Evolutionary conservation across 768 basidiomycete genomes (phyloP).

Genomic region (Leucocoprinus birnbaumii): DNA sequence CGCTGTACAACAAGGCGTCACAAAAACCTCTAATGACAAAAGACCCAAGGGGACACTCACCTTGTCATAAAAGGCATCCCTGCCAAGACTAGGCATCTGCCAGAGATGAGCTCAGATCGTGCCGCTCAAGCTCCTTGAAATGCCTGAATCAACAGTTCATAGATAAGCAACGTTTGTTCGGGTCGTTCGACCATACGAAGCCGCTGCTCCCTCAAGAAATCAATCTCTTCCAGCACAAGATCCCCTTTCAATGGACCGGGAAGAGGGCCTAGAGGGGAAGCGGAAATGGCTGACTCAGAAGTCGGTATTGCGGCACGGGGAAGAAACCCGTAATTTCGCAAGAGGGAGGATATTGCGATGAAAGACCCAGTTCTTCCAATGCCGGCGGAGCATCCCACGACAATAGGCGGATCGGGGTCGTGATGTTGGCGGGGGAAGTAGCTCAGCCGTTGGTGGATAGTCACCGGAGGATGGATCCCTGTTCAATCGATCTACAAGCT

Average conservation of each 20-base stretch:
- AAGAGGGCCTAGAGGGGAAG: conserved; percentile 59
- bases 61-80: not conserved
- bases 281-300: conserved; percentile 30
- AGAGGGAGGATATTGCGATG: conserved; percentile 74
- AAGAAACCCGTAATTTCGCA: conserved; percentile 58
- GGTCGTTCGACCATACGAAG: conserved; percentile 77
- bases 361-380: conserved; percentile 87
- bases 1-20: not conserved
- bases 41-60: too few relatives aligned
- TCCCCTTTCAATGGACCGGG: conserved; percentile 49
- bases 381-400: conserved; percentile 86
- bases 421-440: conserved; percentile 10
- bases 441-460: conserved; percentile 17
- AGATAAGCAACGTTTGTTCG: conserved; percentile 65
- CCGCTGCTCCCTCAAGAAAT: conserved; percentile 76
- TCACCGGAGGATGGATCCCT: conserved; percentile 35
- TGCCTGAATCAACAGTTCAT: conserved; percentile 46
- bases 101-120: not conserved
- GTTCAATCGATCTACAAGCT: conserved; percentile 64
- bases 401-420: conserved; percentile 70
- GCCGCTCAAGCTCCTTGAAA: conserved; percentile 14
- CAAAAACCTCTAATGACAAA: too few relatives aligned
- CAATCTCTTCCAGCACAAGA: conserved; percentile 66
- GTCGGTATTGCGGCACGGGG: conserved; percentile 28
- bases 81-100: not conserved